Evolutionary conservation across 2,329 filamentous ascomycete species (phyloP), one percentile per base, ranked within the genome.

Genomic region (Aureobasidium leucospermi): DNA sequence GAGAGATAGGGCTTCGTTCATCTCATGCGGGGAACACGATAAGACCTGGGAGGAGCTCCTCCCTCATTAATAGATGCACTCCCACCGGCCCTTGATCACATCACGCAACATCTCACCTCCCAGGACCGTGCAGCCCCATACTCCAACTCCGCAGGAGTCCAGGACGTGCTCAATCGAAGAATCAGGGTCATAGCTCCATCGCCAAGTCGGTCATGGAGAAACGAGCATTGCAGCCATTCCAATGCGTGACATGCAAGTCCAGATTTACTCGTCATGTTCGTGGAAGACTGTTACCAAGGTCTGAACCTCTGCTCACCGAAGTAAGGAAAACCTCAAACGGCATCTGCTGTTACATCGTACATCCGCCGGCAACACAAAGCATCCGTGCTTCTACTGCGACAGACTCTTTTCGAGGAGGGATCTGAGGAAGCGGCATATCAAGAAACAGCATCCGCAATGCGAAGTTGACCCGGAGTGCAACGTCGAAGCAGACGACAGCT

Each of bases 291-390:
- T 74, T 75, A 46, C 74, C 73, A 31, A 68, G 73, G 31, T 70
- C 9, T 19, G 39, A 42, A 42, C 4, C 39, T 19, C n/a, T 42
- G 39, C 39, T 42, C 39, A 42, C 39, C 4, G n/a, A 42, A 4
- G n/a, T 6, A 42, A 74, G 51, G 73, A 75, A 65, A 75, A 75
- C 58, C 71, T 75, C 61, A 75, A 76, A 62, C 73, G 74, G 51
- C 75, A 77, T 68, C 68, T 74, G 7, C 67, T 69, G 1, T 67
- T 76, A 4, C 75, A 77, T 61, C 66, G 68, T 6, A 68, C 70
- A 9, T 71, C 75, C 11, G 63, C 69, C 2, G 77, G 75, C 61
- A 64, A 69, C 3, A 67, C 73, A 45, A 77, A 75, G 62, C 63
- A 68, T 36, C 69, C 69, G 1, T 74, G 39, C 39, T 42, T 42